Evolutionary conservation across 106 monocot species (phyloP).

Genomic region (Dendrobium officinale): DNA sequence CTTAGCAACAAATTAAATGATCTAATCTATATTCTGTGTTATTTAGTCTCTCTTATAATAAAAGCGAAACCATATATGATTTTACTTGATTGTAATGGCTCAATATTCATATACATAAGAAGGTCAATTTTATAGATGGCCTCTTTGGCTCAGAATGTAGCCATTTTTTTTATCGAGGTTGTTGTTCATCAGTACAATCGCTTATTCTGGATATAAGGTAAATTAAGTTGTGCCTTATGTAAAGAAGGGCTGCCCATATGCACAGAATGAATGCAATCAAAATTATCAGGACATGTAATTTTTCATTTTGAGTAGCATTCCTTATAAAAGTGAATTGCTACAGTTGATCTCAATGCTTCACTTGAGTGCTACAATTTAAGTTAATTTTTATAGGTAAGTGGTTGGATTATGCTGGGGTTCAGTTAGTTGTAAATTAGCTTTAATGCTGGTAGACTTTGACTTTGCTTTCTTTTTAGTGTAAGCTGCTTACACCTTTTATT

Average conservation of each 20-base stretch:
- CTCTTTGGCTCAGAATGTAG: neutral
- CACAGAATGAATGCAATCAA: neutral
- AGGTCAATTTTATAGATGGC: neutral
- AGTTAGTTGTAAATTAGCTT: neutral
- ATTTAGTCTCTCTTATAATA: neutral
- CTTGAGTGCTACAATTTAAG: neutral
- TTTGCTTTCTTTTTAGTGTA: no score
- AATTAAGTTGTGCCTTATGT: neutral
- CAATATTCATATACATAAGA: neutral
- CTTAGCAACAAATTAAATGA: neutral
- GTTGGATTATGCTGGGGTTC: neutral
- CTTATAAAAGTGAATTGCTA: neutral
- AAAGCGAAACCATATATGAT: neutral
- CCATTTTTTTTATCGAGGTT: neutral
- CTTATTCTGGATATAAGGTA: neutral
- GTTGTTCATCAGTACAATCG: neutral
- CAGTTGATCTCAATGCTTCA: neutral
- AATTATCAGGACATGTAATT: neutral
- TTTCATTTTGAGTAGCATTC: neutral
- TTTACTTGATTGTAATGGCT: neutral
- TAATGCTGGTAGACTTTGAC: no score
- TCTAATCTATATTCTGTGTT: neutral
- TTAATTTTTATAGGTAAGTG: neutral
- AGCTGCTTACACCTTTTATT: no score
- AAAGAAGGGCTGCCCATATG: neutral